These are phyloP conservation scores for Breynia disticha DNA, from an alignment of 441 rosid species.

Conservation along the genomic window DNA sequence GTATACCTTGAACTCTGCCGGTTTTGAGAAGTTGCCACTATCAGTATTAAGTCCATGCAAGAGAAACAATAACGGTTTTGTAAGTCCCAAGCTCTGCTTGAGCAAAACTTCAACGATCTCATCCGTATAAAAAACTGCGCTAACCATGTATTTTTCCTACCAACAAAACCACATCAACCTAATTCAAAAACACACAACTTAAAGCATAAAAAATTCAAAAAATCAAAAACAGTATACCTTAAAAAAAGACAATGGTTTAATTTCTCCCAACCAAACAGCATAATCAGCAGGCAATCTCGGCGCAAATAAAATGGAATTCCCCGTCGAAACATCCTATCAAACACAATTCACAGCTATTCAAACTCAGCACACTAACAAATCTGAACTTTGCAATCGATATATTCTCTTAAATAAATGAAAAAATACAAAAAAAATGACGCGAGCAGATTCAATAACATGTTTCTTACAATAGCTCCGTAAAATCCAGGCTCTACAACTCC, in stretches of 20 bases:
- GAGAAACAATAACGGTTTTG: conserved; percentile 59
- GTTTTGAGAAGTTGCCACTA: conserved; percentile 68
- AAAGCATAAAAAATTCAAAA: conserved; percentile 3
- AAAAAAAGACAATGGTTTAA: conserved; percentile 52
- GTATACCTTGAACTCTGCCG: conserved; percentile 71
- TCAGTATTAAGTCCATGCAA: conserved; percentile 84
- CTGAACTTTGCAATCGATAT: no score
- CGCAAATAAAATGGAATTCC: conserved; percentile 67
- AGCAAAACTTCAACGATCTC: conserved; percentile 50
- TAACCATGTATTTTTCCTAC: conserved; percentile 72
- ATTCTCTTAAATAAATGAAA: no score
- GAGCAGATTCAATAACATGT: not conserved
- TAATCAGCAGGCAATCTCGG: conserved; percentile 77
- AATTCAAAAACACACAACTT: conserved; percentile 5
- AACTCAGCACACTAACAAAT: conserved; percentile 2
- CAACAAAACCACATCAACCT: conserved; percentile 11
- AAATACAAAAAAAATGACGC: no score
- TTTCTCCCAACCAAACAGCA: conserved; percentile 93
- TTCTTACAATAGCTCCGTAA: conserved; percentile 84
- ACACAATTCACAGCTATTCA: conserved; percentile 1
- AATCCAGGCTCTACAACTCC: conserved; percentile 80
- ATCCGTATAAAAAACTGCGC: conserved; percentile 54
- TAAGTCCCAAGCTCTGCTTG: conserved; percentile 42
- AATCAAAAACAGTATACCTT: conserved; percentile 32
- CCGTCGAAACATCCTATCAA: conserved; percentile 60